Base-by-base conservation (phyloP, 768 basidiomycete genomes). In the Albatrellus ellisii region DNA sequence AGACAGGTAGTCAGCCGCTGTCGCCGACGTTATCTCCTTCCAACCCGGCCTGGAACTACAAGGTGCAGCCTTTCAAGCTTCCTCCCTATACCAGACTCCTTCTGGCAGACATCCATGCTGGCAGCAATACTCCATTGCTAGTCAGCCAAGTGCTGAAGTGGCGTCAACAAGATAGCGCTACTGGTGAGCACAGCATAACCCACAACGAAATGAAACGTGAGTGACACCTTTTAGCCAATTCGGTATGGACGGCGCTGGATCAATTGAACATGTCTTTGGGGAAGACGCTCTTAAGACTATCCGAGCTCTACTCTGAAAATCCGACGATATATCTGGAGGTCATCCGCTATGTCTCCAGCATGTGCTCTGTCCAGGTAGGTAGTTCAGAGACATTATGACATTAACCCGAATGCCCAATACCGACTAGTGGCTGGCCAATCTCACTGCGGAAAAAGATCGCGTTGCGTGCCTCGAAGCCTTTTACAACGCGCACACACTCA, bases 101-200 rank as follows among this genome's bases (percentile, higher is more conserved):
- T 62, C 70, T 99, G 17, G 95, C 92, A 20, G 95, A 99, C 56
- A 90, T 98, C 12, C 87, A 95, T 53, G 89, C 86, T 7, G 95
- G 95, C 8, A 92, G 86, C 50, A 87, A 97, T 54, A 97, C 95
- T 2, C 95, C 95, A 2, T 87, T 87, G 31, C 75, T 98, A 31
- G 90, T 92, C 9, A 77, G 87, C 24, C 80, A 87, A 59, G 95
- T 99, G 3, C 62, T 95, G 48, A 78, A 77, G 52, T 98, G 94
- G 94, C 73, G 86, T 32, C 73, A 75, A 52, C 73, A 77, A 32
- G 68, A 80, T 34, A 59, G 64, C 11, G 64, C 61, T 25, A 63
- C 74, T 58, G 79, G 86, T 75, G 48, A 41, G 50, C 39, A 15
- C 20, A 21, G 20, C 8, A 6, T 28, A 26, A 41, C 33, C 26